Conservation (phyloP, 2,329 filamentous ascomycete species). For the Beauveria bassiana region DNA sequence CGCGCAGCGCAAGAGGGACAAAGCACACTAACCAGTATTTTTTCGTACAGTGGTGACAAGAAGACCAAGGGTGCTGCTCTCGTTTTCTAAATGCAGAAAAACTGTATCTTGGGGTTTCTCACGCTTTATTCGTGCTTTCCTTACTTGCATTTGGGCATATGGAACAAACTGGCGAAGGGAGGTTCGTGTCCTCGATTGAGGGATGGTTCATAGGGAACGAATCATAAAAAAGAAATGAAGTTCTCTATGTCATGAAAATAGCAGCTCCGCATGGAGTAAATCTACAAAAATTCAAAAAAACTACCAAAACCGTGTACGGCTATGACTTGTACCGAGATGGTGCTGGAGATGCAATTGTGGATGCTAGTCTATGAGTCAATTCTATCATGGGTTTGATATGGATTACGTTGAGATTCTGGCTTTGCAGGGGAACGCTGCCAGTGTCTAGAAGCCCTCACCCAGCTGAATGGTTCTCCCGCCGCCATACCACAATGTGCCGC, state of each 20-base stretch:
- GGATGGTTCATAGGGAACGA: conserved; percentile 36
- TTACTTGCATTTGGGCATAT: conserved; percentile 37
- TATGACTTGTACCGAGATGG: not conserved
- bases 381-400: not conserved
- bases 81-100: conserved; percentile 75
- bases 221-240: conserved; percentile 25
- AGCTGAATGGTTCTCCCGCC: conserved; percentile 62
- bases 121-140: conserved; percentile 34
- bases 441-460: conserved; percentile 50
- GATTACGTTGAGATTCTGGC: not conserved
- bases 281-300: conserved; percentile 9
- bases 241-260: conserved; percentile 15
- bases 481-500: conserved; percentile 80
- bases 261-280: conserved; percentile 3
- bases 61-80: conserved; percentile 99
- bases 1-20: not conserved
- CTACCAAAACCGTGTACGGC: not conserved
- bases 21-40: conserved; percentile 32
- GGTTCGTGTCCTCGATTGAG: conserved; percentile 37
- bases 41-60: conserved; percentile 84
- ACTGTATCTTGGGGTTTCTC: conserved; percentile 27
- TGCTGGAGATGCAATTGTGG: not conserved
- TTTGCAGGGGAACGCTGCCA: not conserved
- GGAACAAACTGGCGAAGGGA: conserved; percentile 40
- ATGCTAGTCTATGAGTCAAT: not conserved